These are phyloP conservation scores for Cordyceps cicadae DNA, from an alignment of 2,329 filamentous ascomycete genomes.

Conservation along the genomic window DNA sequence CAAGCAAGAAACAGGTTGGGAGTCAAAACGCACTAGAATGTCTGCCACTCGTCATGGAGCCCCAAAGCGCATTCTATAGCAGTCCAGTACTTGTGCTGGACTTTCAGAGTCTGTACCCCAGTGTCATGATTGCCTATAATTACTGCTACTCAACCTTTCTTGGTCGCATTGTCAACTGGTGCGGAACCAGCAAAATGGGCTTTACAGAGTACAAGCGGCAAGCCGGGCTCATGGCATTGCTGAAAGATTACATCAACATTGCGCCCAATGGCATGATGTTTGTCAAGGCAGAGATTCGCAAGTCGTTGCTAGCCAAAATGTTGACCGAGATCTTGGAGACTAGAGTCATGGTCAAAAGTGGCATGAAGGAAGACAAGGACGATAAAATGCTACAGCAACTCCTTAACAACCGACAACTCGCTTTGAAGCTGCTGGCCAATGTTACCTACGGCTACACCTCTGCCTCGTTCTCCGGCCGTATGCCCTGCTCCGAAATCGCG, in stretches of 20 bases:
- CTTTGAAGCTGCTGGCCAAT: constrained; percentile 93
- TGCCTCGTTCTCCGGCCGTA: constrained; percentile 89
- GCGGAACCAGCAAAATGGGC: constrained; percentile 90
- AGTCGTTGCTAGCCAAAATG: constrained; percentile 92
- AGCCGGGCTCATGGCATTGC: constrained; percentile 62
- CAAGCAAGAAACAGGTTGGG: constrained; percentile 84
- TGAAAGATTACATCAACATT: constrained; percentile 83
- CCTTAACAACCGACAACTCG: constrained; percentile 87
- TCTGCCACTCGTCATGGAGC: constrained; percentile 93
- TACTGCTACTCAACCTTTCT: constrained; percentile 97
- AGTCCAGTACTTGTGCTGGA: constrained; percentile 86
- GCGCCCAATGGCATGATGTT: constrained; percentile 97
- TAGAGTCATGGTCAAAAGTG: constrained; percentile 92
- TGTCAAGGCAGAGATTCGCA: constrained; percentile 73
- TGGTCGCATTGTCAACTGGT: constrained; percentile 77
- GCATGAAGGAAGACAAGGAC: constrained; percentile 89
- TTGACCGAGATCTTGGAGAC: constrained; percentile 91
- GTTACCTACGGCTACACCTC: constrained; percentile 98
- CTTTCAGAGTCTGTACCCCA: constrained; percentile 93
- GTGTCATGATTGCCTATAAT: constrained; percentile 98
- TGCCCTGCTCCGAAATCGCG: constrained; percentile 96
- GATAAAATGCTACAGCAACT: constrained; percentile 79
- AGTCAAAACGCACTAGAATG: constrained; percentile 92
- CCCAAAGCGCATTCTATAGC: constrained; percentile 87
- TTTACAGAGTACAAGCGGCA: constrained; percentile 81